Percentiles rank a stretch among this genome's conserved stretches.
These are phyloP conservation scores for Gossypium gossypioides DNA, from an alignment of 441 rosid species.

Conservation along the genomic window DNA sequence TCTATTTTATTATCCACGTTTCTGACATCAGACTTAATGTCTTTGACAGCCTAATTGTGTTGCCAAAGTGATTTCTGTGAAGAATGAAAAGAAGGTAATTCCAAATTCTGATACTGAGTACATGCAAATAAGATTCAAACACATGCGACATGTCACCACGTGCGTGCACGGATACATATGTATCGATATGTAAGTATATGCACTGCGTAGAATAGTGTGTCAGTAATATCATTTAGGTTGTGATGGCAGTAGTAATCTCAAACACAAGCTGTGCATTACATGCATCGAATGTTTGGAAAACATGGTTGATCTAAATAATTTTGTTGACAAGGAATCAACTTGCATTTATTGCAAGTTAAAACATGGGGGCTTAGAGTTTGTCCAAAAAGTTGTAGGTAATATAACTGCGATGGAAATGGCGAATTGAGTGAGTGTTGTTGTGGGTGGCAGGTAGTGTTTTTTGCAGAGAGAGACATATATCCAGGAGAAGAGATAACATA, in stretches of 20 bases:
- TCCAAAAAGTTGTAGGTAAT: background rate
- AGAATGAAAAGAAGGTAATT: constrained; percentile 51
- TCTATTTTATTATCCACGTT: background rate
- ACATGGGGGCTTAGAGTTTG: background rate
- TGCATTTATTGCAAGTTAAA: background rate
- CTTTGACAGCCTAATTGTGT: constrained; percentile 49
- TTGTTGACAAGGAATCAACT: background rate
- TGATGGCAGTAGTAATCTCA: background rate
- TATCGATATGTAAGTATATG: background rate
- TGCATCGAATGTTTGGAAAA: background rate
- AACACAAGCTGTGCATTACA: background rate
- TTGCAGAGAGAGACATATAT: constrained; percentile 43
- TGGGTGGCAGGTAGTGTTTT: constrained; percentile 41
- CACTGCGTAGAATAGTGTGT: background rate
- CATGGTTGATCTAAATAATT: background rate
- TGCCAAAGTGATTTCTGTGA: constrained; percentile 45
- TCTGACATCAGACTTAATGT: constrained; percentile 13
- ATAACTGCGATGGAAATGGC: background rate
- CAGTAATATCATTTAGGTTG: background rate
- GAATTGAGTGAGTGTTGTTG: background rate
- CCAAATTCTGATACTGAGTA: background rate
- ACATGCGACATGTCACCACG: too few species aligned
- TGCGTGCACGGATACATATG: background rate
- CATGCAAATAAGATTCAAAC: background rate
- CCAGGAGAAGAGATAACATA: constrained; percentile 58